Evolutionary conservation across 2,329 filamentous ascomycete species (phyloP), one percentile per base, ranked within the genome.

Genomic region (Canariomyces notabilis): DNA sequence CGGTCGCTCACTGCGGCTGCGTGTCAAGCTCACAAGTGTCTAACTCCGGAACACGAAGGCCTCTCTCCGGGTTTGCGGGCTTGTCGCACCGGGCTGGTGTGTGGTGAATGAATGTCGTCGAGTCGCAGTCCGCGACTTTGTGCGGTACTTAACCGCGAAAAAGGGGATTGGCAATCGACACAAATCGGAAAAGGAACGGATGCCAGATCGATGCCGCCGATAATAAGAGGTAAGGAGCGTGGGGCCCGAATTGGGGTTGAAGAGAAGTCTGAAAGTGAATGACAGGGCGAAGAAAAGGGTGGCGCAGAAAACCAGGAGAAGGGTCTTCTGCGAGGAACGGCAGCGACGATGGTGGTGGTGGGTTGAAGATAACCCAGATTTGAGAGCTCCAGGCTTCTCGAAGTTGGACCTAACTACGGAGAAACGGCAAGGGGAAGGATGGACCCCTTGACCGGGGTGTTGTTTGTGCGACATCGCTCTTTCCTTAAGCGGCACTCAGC

Each of bases 291-390:
- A 44, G 37, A 47, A 37, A 32, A 29, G 40, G 38, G 38, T 36
- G 35, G 43, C 42, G 42, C 36, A 55, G 48, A 42, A 46, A 42
- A 19, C 16, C 34, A 52, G 37, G 45, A 45, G 48, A 50, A 46
- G 49, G 46, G 46, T 34, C 35, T 37, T 39, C 34, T 26, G 35
- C n/a, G 31, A 48, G 44, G 44, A 48, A 37, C 52, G 37, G 37
- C 4, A 44, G 34, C 38, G 42, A 50, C 43, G 42, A 36, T 39
- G 46, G 52, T 46, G 46, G 44, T 46, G 46, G 44, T 48, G 49
- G 22, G 46, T 46, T 43, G 46, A 47, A 57, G 50, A 56, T 57
- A 57, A 51, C 49, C 45, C 43, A 50, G 52, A 47, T 44, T 36
- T 16, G 36, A 38, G n/a, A 29, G 9, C 23, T 23, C 23, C 44